Conservation (phyloP, 768 basidiomycete species). For the Auriscalpium vulgare region DNA sequence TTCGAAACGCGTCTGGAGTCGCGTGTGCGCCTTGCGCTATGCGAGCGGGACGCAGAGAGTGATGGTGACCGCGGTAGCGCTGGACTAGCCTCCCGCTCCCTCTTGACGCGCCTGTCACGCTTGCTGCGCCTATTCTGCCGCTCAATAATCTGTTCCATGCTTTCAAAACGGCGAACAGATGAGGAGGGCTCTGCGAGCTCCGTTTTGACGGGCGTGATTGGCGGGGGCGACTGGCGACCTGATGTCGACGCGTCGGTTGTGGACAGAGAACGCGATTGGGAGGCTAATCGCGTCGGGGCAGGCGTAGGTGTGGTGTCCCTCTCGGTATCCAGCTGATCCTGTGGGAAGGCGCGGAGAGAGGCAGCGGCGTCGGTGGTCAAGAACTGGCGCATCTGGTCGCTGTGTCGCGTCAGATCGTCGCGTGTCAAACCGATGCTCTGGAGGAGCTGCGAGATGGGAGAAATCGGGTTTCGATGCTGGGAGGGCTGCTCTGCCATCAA, state of each 20-base stretch:
- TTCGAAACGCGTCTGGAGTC: conserved; percentile 29
- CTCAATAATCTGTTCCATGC: conserved; percentile 73
- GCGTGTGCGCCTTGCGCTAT: conserved; percentile 49
- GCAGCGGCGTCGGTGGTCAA: conserved; percentile 45
- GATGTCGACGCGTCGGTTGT: conserved; percentile 37
- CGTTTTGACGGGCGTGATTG: conserved; percentile 54
- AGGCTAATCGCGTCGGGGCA: conserved; percentile 14
- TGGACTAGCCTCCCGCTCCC: conserved; percentile 35
- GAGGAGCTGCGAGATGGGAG: conserved; percentile 69
- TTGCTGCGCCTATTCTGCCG: conserved; percentile 51
- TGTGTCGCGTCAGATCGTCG: conserved; percentile 63
- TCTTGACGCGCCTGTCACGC: conserved; percentile 40
- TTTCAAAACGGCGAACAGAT: conserved; percentile 54
- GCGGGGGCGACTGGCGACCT: conserved; percentile 31
- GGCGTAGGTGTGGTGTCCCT: conserved; percentile 2
- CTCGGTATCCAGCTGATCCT: conserved; percentile 29
- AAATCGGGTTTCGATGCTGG: conserved; percentile 21
- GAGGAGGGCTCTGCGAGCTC: conserved; percentile 45
- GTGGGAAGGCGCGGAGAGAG: conserved; percentile 38
- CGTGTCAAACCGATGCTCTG: conserved; percentile 68
- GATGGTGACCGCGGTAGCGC: conserved; percentile 2
- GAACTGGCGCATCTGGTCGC: conserved; percentile 76
- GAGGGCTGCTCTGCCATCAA: background rate
- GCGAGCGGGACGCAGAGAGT: conserved; percentile 36
- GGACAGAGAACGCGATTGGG: conserved; percentile 34